Conservation (phyloP, 495 filamentous ascomycete genomes). For the Sporormia fimetaria region DNA sequence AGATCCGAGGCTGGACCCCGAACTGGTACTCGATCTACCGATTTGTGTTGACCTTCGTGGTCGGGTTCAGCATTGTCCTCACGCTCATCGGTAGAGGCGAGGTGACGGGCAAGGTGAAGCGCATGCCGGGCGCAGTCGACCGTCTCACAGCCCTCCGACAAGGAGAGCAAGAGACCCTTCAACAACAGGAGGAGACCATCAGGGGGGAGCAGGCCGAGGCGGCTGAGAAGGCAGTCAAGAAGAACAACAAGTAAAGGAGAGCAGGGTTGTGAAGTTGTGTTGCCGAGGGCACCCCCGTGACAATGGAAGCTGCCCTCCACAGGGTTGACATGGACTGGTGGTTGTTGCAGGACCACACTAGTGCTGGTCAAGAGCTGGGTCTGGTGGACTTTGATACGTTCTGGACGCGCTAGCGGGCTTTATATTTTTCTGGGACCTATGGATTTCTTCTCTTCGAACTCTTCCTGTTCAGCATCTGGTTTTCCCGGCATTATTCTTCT, state of each 20-base stretch:
- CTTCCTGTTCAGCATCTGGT: no score
- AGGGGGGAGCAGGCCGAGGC: conserved; percentile 3
- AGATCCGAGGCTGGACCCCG: conserved; percentile 70
- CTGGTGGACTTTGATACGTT: no score
- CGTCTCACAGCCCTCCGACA: conserved; percentile 39
- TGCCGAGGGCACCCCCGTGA: no score
- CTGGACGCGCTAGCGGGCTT: no score
- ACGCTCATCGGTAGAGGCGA: conserved; percentile 78
- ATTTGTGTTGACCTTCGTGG: conserved; percentile 89
- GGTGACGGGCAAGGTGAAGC: conserved; percentile 50
- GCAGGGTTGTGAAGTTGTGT: not conserved
- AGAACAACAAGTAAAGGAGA: not conserved
- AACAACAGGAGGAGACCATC: conserved; percentile 10
- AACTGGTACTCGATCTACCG: conserved; percentile 89
- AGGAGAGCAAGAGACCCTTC: conserved; percentile 5
- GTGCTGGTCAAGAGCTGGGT: no score
- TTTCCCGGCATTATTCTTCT: no score
- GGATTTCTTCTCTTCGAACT: no score
- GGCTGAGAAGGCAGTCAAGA: not conserved
- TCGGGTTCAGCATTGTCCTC: conserved; percentile 76
- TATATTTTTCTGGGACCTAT: no score
- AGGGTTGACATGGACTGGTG: no score
- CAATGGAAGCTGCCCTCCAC: no score
- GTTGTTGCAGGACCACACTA: no score
- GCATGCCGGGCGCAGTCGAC: conserved; percentile 40